Percentiles rank a stretch among this genome's conserved stretches.
These are phyloP conservation scores for Alternaria brassicicola DNA, from an alignment of 2,329 filamentous ascomycete species.

Conservation along the genomic window DNA sequence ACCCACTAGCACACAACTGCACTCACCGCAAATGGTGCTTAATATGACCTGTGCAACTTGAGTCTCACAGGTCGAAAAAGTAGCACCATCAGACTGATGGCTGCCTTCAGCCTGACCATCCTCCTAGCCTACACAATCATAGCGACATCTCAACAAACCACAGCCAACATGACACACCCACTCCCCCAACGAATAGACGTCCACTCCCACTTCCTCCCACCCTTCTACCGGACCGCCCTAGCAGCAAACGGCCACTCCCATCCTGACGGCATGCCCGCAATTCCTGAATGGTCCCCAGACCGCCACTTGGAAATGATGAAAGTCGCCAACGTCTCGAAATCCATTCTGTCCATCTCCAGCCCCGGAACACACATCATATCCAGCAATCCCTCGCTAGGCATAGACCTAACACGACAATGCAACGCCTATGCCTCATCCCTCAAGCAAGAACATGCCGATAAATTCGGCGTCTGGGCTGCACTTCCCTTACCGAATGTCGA, in stretches of 20 bases:
- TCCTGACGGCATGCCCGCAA: slow-evolving; percentile 58
- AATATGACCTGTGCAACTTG: not conserved
- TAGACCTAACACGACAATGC: slow-evolving; percentile 49
- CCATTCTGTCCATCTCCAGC: slow-evolving; percentile 61
- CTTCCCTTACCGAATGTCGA: slow-evolving; percentile 60
- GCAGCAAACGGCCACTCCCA: slow-evolving; percentile 51
- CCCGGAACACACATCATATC: slow-evolving; percentile 59
- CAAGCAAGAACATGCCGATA: slow-evolving; percentile 45
- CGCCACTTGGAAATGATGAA: slow-evolving; percentile 60
- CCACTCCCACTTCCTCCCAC: slow-evolving; percentile 57
- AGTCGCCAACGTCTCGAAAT: slow-evolving; percentile 56
- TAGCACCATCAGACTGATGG: not conserved
- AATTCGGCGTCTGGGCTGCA: slow-evolving; percentile 61
- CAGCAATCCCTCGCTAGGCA: slow-evolving; percentile 46
- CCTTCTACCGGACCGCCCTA: slow-evolving; percentile 51
- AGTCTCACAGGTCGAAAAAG: not conserved
- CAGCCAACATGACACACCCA: slow-evolving; percentile 22
- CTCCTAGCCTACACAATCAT: not conserved
- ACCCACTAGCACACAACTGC: not conserved
- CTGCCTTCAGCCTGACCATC: not conserved
- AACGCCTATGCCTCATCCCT: slow-evolving; percentile 52
- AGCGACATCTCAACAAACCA: not conserved
- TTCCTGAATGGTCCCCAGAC: slow-evolving; percentile 55
- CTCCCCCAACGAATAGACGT: slow-evolving; percentile 53
- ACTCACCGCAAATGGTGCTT: not conserved